Base-by-base conservation (phyloP, 345 rosid genomes). In the Ailanthus altissimus region DNA sequence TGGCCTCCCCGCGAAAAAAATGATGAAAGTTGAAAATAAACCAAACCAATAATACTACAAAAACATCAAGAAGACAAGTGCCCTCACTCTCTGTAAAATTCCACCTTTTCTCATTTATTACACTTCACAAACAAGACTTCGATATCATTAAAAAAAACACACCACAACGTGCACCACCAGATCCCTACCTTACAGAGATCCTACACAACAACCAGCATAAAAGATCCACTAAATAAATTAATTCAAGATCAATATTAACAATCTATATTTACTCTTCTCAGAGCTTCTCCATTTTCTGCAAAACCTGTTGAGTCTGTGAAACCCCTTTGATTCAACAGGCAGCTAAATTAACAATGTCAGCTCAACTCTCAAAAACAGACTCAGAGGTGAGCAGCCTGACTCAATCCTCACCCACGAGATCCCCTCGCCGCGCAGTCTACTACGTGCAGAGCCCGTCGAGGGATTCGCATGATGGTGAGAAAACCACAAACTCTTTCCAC, bases 361-460 rank as follows among this genome's bases (percentile, higher is more conserved):
- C 84, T 45, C 88, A 82, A 6, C 85, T 88, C 56, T 82, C 87
- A 0, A 92, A 90, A 69, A 89, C 91, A 2, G 90, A 90, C 83
- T 90, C 93, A 0, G 94, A 89, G 65, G 90, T 83, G 51, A 89
- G 90, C 83, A 90, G 93, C 84, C 75, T 84, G 14, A 82, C 88
- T 3, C 92, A 81, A 10, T 90, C 92, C 1, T 88, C 93, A 5
- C 90, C 93, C 5, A 36, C 86, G 16, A 79, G 83, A 32, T 84
- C 90, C 6, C 86, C 88, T 49, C 87, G 83, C 67, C 88, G 82
- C 18, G 83, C 85, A 13, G 89, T 83, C 3, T 92, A 92, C 89
- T 90, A 86, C 36, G 94, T 92, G n/a, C 93, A 92, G 82, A 89
- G 90, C 76, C 93, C 94, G 0, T 92, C 97, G 0, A 73, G 91